Evolutionary conservation across 2,329 filamentous ascomycete species (phyloP).

Genomic region (Trichoderma atroviride): DNA sequence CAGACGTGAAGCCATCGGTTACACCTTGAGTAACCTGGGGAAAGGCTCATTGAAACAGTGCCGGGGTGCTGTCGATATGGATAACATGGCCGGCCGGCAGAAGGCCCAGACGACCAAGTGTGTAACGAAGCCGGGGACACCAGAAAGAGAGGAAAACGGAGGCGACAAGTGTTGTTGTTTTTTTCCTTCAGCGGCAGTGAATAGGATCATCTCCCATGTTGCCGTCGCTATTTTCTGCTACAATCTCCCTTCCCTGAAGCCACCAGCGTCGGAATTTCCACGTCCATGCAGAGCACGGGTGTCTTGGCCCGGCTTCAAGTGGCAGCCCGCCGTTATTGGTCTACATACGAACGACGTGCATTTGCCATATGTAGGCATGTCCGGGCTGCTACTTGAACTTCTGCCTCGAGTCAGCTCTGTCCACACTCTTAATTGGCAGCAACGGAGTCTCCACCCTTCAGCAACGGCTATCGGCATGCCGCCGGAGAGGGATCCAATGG

Average conservation of each 20-base stretch:
- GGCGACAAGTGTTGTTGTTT: not conserved
- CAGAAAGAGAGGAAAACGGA: not conserved
- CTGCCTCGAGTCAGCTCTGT: constrained; percentile 7
- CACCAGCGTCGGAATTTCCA: not conserved
- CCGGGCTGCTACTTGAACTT: constrained; percentile 12
- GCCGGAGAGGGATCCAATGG: constrained; percentile 33
- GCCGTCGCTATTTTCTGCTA: not conserved
- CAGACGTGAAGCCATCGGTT: constrained; percentile 17
- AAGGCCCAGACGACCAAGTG: constrained; percentile 13
- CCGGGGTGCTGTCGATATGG: constrained; percentile 15
- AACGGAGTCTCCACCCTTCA: constrained; percentile 32
- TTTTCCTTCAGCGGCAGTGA: constrained; percentile 9
- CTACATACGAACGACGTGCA: constrained; percentile 4
- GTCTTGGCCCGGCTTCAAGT: not conserved
- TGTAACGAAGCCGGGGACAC: constrained; percentile 8
- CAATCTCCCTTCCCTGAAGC: not conserved
- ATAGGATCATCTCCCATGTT: not conserved
- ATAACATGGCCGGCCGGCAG: constrained; percentile 20
- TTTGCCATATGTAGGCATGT: constrained; percentile 8
- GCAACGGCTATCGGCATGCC: constrained; percentile 38
- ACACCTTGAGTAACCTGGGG: constrained; percentile 14
- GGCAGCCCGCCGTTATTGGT: constrained; percentile 13
- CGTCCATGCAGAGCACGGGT: constrained; percentile 1
- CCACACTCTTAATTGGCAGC: constrained; percentile 31
- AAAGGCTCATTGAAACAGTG: constrained; percentile 26